Evolutionary conservation across 2,329 filamentous ascomycete genomes (phyloP).

Genomic region (Leptosphaerulina australis): DNA sequence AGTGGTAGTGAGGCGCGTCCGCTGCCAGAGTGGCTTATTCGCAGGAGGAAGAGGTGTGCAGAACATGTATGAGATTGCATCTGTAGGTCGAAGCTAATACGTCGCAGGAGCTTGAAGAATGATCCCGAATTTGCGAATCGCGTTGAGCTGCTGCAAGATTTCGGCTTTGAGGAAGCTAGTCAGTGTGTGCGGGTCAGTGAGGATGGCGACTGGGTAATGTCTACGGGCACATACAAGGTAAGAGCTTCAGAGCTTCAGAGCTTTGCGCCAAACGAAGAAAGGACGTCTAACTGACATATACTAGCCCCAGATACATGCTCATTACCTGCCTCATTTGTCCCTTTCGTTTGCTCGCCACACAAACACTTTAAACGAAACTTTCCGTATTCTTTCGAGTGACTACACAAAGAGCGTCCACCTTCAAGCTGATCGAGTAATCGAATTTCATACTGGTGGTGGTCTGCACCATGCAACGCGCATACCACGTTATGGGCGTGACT

Average conservation of each 20-base stretch:
- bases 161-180: slow-evolving; percentile 96
- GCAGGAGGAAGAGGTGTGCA: slow-evolving; percentile 71
- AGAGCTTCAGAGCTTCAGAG: no score
- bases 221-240: slow-evolving; percentile 36
- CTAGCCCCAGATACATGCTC: slow-evolving; percentile 85
- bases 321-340: slow-evolving; percentile 89
- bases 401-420: slow-evolving; percentile 95
- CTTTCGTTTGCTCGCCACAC: slow-evolving; percentile 95
- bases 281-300: slow-evolving; percentile 28
- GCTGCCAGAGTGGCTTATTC: slow-evolving; percentile 92
- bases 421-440: slow-evolving; percentile 86
- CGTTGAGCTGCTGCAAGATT: slow-evolving; percentile 94
- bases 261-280: no score
- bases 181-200: slow-evolving; percentile 88
- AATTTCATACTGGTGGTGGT: slow-evolving; percentile 89
- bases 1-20: slow-evolving; percentile 86
- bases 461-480: slow-evolving; percentile 89
- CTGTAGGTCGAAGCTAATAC: slow-evolving; percentile 7
- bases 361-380: slow-evolving; percentile 87
- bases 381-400: slow-evolving; percentile 84
- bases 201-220: slow-evolving; percentile 82
- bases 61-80: slow-evolving; percentile 39
- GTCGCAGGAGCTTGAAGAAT: slow-evolving; percentile 73
- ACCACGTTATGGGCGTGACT: slow-evolving; percentile 87
- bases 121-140: slow-evolving; percentile 92